phyloP scores from a whole-genome alignment of 2,329 filamentous ascomycete species.

The Dothistroma pini region DNA sequence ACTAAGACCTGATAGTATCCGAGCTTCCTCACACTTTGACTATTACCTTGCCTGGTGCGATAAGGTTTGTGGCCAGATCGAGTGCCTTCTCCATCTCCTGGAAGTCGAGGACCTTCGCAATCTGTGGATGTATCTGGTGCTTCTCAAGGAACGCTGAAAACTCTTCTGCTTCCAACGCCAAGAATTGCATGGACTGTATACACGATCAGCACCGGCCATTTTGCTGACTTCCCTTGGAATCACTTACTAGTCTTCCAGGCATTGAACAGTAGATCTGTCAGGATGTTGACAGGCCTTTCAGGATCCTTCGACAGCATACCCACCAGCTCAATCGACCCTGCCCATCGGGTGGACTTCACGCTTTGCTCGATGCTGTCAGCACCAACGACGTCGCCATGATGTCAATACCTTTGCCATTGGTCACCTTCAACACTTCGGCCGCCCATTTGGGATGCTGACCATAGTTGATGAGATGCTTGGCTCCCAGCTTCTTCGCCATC shows the following conservation, averaged over 20 bases:
- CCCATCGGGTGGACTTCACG: constrained; percentile 39
- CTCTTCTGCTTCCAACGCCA: constrained; percentile 36
- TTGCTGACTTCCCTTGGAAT: neutral
- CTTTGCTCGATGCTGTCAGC: constrained; percentile 43
- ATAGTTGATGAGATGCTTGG: constrained; percentile 59
- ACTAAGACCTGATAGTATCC: neutral
- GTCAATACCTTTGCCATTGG: constrained; percentile 39
- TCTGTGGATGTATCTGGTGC: constrained; percentile 39
- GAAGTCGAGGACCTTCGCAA: constrained; percentile 39
- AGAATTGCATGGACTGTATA: constrained; percentile 18
- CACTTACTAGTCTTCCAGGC: constrained; percentile 22
- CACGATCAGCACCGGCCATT: neutral
- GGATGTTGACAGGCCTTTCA: constrained; percentile 18
- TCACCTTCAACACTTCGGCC: constrained; percentile 48
- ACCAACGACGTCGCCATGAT: constrained; percentile 48
- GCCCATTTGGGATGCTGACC: constrained; percentile 56
- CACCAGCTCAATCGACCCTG: constrained; percentile 36
- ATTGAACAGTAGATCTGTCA: constrained; percentile 20
- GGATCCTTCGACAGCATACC: constrained; percentile 26
- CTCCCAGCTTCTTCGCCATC: constrained; percentile 53
- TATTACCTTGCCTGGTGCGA: constrained; percentile 35
- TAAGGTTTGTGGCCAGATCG: constrained; percentile 28
- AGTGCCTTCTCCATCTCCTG: constrained; percentile 32
- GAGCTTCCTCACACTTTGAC: constrained; percentile 14
- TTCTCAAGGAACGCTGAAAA: constrained; percentile 39